Conservation (phyloP, 345 rosid species). For the Salix purpurea region DNA sequence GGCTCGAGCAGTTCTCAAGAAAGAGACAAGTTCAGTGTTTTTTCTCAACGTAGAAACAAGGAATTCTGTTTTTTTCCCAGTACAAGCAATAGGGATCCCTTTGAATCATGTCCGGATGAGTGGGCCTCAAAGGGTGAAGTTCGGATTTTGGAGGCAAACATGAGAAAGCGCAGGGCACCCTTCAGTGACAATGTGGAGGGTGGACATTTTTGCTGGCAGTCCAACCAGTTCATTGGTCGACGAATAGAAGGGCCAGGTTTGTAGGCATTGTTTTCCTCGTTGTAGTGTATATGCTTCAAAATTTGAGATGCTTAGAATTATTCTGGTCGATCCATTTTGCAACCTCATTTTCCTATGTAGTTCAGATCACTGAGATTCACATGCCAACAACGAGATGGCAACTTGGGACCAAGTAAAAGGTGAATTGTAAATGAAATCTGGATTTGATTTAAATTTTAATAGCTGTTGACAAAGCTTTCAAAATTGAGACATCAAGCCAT, state of each 20-base stretch:
- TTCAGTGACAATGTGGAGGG: conserved; percentile 39
- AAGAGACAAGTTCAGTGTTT: conserved; percentile 20
- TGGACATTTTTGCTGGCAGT: conserved; percentile 39
- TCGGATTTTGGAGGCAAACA: conserved; percentile 32
- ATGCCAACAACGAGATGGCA: conserved; percentile 20
- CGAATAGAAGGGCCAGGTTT: conserved; percentile 41
- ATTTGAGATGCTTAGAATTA: conserved; percentile 23
- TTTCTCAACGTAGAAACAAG: conserved; percentile 32
- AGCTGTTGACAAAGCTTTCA: conserved; percentile 5
- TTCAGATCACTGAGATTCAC: conserved; percentile 18
- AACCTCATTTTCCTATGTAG: conserved; percentile 19
- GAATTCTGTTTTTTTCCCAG: conserved; percentile 60
- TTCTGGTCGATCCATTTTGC: conserved; percentile 22
- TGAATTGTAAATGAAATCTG: conserved; percentile 14
- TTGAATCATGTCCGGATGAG: conserved; percentile 28
- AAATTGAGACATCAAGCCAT: background rate
- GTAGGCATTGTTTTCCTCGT: conserved; percentile 34
- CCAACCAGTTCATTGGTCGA: conserved; percentile 27
- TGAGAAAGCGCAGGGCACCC: conserved; percentile 47
- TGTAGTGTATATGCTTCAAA: conserved; percentile 28
- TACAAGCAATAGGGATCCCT: conserved; percentile 34
- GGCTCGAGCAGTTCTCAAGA: conserved; percentile 36
- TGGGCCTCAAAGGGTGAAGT: conserved; percentile 34
- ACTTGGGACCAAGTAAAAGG: conserved; percentile 13
- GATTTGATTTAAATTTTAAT: conserved; percentile 4